phyloP scores from a whole-genome alignment of 2,329 filamentous ascomycete genomes.

The Stachybotrys elegans region DNA sequence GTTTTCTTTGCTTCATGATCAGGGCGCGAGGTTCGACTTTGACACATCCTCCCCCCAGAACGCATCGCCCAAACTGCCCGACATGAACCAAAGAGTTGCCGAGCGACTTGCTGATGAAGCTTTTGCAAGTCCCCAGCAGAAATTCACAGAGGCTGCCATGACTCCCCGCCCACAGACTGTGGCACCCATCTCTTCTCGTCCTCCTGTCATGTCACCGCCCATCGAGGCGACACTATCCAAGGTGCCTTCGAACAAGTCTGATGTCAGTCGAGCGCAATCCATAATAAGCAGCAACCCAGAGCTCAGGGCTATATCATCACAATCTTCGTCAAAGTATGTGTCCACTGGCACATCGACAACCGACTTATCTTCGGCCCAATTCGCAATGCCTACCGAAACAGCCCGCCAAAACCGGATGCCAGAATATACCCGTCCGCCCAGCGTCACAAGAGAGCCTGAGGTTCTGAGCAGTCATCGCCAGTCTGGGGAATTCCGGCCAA shows the following conservation, averaged over 20 bases:
- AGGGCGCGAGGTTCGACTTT: conserved; percentile 80
- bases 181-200: conserved; percentile 18
- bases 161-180: conserved; percentile 24
- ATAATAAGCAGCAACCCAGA: conserved; percentile 61
- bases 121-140: conserved; percentile 51
- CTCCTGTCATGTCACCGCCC: conserved; percentile 18
- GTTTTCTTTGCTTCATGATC: conserved; percentile 84
- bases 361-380: conserved; percentile 45
- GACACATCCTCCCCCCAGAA: conserved; percentile 45
- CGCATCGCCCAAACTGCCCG: conserved; percentile 34
- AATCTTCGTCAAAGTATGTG: conserved; percentile 35
- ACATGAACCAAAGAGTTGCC: conserved; percentile 60
- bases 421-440: conserved; percentile 20
- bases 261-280: conserved; percentile 56
- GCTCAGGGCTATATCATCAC: conserved; percentile 50
- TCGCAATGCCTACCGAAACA: conserved; percentile 9
- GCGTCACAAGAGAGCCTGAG: conserved; percentile 20
- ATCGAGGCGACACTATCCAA: conserved; percentile 28
- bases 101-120: conserved; percentile 80
- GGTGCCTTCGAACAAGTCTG: conserved; percentile 34
- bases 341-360: conserved; percentile 77
- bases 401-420: conserved; percentile 13
- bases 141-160: conserved; percentile 12
- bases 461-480: conserved; percentile 9
- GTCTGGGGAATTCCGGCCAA: conserved; percentile 14